These are phyloP conservation scores for Auxenochlorella pyrenoidosa DNA, from an alignment of 139 green algal genomes.

Conservation along the genomic window DNA sequence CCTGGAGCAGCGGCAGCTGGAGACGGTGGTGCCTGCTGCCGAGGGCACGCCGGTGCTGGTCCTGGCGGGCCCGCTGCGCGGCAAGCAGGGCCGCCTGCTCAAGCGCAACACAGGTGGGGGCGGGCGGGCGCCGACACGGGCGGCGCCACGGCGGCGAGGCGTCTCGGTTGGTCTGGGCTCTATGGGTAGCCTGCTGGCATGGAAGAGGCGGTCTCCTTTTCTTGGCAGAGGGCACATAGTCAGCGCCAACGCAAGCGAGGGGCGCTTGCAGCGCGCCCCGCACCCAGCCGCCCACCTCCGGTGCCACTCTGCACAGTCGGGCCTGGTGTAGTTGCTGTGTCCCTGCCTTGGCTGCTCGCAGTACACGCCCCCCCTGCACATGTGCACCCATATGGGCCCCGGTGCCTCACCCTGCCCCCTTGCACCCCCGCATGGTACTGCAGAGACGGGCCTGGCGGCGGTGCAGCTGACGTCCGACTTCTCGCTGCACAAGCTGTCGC, in stretches of 20 bases:
- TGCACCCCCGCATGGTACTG: background rate
- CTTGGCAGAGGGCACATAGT: background rate
- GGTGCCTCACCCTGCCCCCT: background rate
- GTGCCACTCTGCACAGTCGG: background rate
- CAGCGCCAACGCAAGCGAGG: too few species aligned
- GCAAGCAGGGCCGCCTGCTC: conserved; percentile 64
- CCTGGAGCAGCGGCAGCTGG: conserved; percentile 66
- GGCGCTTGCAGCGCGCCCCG: background rate
- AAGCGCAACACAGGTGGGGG: conserved; percentile 44
- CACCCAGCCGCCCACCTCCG: too few species aligned
- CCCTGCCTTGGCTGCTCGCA: background rate
- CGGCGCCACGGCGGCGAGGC: too few species aligned
- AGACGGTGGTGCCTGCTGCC: conserved; percentile 82
- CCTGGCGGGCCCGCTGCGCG: conserved; percentile 64
- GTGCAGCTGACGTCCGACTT: conserved; percentile 77
- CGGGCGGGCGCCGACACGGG: too few species aligned
- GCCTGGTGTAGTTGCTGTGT: background rate
- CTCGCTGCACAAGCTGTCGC: conserved; percentile 66
- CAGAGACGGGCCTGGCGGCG: conserved; percentile 59
- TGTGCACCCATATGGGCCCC: background rate
- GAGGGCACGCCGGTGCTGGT: conserved; percentile 72
- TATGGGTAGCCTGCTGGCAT: too few species aligned
- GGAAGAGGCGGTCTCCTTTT: too few species aligned
- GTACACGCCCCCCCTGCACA: too few species aligned
- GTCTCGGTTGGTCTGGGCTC: too few species aligned